Percentiles rank a stretch among this genome's conserved stretches.
Evolutionary conservation across 2,329 filamentous ascomycete species (phyloP).

Genomic region (Ophiostoma ulmi): DNA sequence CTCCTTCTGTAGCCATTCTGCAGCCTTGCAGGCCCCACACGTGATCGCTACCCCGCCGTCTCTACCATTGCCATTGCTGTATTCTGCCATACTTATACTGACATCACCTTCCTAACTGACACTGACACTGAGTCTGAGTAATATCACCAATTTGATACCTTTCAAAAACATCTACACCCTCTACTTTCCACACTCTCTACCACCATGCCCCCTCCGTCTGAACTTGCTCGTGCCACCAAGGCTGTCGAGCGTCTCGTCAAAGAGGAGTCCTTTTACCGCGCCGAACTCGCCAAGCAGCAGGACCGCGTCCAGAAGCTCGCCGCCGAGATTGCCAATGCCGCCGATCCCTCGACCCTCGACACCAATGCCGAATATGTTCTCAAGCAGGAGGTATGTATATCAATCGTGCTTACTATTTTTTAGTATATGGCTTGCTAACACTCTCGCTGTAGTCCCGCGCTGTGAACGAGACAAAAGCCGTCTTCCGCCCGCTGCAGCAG

Average conservation of each 20-base stretch:
- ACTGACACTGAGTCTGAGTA: too few species aligned
- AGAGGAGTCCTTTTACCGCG: conserved; percentile 85
- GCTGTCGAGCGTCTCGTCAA: conserved; percentile 81
- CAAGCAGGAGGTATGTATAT: conserved; percentile 71
- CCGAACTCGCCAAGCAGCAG: conserved; percentile 72
- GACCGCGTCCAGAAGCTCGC: conserved; percentile 64
- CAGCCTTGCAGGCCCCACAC: not conserved
- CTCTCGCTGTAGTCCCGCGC: conserved; percentile 60
- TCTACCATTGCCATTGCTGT: not conserved
- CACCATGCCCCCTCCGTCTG: conserved; percentile 68
- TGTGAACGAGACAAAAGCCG: conserved; percentile 78
- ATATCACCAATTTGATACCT: not conserved
- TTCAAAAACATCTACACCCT: not conserved
- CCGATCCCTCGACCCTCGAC: conserved; percentile 49
- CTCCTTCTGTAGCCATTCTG: not conserved
- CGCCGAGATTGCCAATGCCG: conserved; percentile 47
- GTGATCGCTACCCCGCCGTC: not conserved
- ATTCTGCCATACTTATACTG: not conserved
- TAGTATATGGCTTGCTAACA: not conserved
- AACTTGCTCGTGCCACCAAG: conserved; percentile 72
- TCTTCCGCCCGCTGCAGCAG: conserved; percentile 66
- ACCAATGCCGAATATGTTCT: conserved; percentile 73
- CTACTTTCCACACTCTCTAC: not conserved
- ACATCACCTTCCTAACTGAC: not conserved
- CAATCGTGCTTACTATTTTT: not conserved